Evolutionary conservation across 164 flowering plant species (phyloP).

Genomic region (Sextonia rubra): DNA sequence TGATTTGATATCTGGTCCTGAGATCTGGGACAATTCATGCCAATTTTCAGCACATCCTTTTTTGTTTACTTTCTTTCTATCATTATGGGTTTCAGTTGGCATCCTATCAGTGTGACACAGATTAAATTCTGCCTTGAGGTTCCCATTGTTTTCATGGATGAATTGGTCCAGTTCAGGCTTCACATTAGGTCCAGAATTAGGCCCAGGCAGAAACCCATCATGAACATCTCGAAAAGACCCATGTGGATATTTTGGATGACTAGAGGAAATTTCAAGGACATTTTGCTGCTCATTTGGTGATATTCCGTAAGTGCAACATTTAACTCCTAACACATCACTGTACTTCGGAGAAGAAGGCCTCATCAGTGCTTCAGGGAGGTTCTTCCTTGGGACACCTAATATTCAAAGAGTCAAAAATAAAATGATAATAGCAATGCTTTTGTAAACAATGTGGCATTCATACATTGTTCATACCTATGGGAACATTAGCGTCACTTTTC

Average conservation of each 20-base stretch:
- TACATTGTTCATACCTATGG: conserved; percentile 26
- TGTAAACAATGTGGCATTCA: not conserved
- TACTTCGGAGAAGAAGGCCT: conserved; percentile 21
- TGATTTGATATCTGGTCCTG: conserved; percentile 61
- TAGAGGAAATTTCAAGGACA: conserved; percentile 17
- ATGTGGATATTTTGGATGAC: conserved; percentile 15
- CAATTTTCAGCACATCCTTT: conserved; percentile 20
- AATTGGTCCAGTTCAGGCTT: conserved; percentile 14
- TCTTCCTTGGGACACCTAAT: conserved; percentile 23
- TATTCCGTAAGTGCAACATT: conserved; percentile 2
- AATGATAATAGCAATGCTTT: conserved; percentile 5
- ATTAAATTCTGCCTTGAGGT: conserved; percentile 12
- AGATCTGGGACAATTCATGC: conserved; percentile 79
- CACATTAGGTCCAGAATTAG: conserved; percentile 14
- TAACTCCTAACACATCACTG: conserved; percentile 7
- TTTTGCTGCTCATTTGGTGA: conserved; percentile 3
- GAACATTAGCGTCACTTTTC: conserved; percentile 12
- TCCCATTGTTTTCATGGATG: conserved; percentile 19
- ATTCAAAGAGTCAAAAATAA: conserved; percentile 13
- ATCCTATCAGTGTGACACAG: conserved; percentile 1
- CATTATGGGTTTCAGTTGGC: conserved; percentile 4
- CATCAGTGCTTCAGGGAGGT: not conserved
- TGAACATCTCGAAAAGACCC: conserved; percentile 19
- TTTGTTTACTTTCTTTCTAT: conserved; percentile 16
- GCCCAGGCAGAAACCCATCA: conserved; percentile 14